Base-by-base conservation (phyloP, 495 filamentous ascomycete genomes). In the Lichina pygmaea region DNA sequence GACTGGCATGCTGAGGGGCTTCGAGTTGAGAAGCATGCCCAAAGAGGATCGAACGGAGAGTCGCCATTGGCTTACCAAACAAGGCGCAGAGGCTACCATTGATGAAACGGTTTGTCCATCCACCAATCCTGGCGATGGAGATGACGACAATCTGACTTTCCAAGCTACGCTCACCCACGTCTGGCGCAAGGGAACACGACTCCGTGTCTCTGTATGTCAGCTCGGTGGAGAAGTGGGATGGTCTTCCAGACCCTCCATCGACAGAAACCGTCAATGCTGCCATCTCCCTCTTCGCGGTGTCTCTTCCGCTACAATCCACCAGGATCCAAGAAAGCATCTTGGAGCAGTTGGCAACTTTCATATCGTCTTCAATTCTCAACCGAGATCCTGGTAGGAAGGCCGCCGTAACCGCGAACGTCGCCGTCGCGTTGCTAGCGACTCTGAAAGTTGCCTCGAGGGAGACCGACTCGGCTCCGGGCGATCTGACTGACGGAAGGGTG, bases 251-350 rank as follows among this genome's bases (percentile, higher is more conserved):
- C 49, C 89, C 91, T 8, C 78, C 89, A 10, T 73, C 79, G 5
- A 99, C 89, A 9, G 84, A 91, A 50, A 85, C 91, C 16, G 81
- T 95, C 33, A 93, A 95, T 49, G 72, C 86, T 54, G 86, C 89
- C 15, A 91, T 95, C 46, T 73, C 81, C 38, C 65, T 94, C 0
- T 97, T 99, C 58, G 83, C 84, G 8, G 76, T 91, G 44, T 79
- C 82, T 33, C 73, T 95, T 43, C 82, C 89, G 11, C 63, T 93
- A 9, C 86, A 92, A 33, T 75, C 77, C 0, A 66, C 83, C 2
- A 92, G 84, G 51, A 80, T 99, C 9, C 89, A 99, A 54, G 89
- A 95, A 56, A 91, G 89, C 53, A 80, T 86, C 17, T 66, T 95
- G 8, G 91, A 94, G 54, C 91, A 95, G 53, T 71, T 99, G 41